Evolutionary conservation across 1,139 yeast genomes (phyloP), one percentile per base, ranked within the genome.

Genomic region (Hyphopichia burtonii): DNA sequence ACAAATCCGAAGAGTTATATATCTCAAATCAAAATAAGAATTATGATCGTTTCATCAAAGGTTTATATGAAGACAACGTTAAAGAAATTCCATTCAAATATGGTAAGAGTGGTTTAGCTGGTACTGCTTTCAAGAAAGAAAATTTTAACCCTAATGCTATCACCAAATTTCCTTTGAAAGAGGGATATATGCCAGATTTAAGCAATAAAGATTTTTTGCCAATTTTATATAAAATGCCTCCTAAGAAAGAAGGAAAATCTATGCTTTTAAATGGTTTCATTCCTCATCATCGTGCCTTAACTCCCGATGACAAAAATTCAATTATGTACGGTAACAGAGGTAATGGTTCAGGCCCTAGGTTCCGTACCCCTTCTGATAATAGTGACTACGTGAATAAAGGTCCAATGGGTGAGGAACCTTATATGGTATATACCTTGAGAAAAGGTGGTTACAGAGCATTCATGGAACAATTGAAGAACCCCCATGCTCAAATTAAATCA

Each of bases 201-300:
- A 73, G 80, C 16, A 80, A 80, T 23, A 67, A 68, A 39, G 68
- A 77, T 17, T 82, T 80, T 47, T 59, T 89, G 43, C 78, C 77
- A 42, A 68, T 82, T 2, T 68, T 70, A 39, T 93, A 85, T 56
- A 61, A 70, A 37, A 78, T 86, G 77, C 79, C 80, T 3, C 61
- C 68, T 15, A 74, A 76, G 42, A 59, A 59, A 6, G 64, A 54
- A 4, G 86, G 87, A 41, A 93, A 93, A 59, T 85, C 96, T 2
- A 86, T 93, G 87, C 68, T 93, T 20, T 65, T 93, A 47, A 86
- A 83, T 41, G 98, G 98, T 0, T 87, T 74, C 53, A 80, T 83
- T 45, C 76, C 89, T 2, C 83, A 82, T 45, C 65, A 66, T 17
- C 73, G 75, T 11, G 83, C 83, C 2, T 69, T 91, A 38, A 80